Base-by-base conservation (phyloP, 768 basidiomycete species). In the Leccinum fibrillosum region DNA sequence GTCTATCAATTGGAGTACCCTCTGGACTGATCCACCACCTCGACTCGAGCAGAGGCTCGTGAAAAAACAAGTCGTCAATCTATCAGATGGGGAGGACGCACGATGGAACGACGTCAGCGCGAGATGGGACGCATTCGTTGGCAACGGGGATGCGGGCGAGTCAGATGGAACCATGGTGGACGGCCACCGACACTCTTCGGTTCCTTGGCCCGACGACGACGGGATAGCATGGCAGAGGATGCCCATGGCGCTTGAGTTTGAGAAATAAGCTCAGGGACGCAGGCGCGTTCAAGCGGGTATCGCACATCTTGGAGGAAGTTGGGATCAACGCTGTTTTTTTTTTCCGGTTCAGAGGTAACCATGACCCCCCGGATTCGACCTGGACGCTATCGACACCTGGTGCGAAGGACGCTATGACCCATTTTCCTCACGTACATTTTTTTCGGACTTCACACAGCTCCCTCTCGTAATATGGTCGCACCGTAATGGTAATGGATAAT, bases 21-120 rank as follows among this genome's bases (percentile, higher is more conserved):
- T 92, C 3, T 92, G 90, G 90, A 82, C 77, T 0, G 77, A 77
- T n/a, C 75, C 82, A 6, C 76, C 80, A 6, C 89, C 89, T 21
- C 72, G 72, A 0, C 75, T 88, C 11, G 82, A 83, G 69, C 72
- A 81, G 12, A 89, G 89, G 5, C 74, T 86, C 8, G 70, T 86
- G 6, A 80, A 78, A 73, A 82, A 78, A 10, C 64, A 62, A 15
- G 68, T 70, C 37, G 6, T 17, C 6, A 48, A 25, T 17, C 19
- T 59, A 17, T 55, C 53, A 9, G 66, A 71, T 5, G 67, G 64
- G 0, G 75, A 77, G 48, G 66, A 71, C 17, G 12, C 50, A 1
- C 69, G 72, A 28, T 86, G 83, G 83, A 77, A 80, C 10, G 80
- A 84, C 50, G 75, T 86, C 1, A 79, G 81, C 26, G 76, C 76